Evolutionary conservation across 805 yeast species (phyloP).

Genomic region (Starmerella bacillaris): DNA sequence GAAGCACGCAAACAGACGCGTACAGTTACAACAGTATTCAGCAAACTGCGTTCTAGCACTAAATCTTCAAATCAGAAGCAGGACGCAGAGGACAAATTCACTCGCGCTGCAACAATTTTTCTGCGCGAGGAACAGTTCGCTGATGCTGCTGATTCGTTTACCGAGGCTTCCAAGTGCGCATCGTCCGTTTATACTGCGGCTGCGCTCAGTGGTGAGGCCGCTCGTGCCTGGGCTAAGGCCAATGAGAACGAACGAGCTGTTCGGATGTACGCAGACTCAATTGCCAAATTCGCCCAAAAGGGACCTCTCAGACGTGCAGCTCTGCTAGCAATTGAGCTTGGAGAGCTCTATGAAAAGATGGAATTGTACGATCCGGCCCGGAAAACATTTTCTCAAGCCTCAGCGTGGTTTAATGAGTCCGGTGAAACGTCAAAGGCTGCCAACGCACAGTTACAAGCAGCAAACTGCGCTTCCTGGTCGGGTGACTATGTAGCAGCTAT

Average conservation of each 20-base stretch:
- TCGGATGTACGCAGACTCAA: constrained; percentile 7
- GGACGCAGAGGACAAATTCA: constrained; percentile 10
- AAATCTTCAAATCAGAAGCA: constrained; percentile 1
- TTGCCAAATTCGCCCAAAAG: constrained; percentile 7
- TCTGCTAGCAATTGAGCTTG: constrained; percentile 9
- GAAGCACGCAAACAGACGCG: constrained; percentile 5
- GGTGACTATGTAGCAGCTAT: constrained; percentile 9
- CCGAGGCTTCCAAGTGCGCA: constrained; percentile 5
- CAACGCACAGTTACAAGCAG: constrained; percentile 9
- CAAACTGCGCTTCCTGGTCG: constrained; percentile 8
- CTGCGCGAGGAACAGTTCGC: constrained; percentile 5
- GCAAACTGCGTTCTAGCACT: constrained; percentile 3
- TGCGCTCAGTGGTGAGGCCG: constrained; percentile 9
- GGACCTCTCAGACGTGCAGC: constrained; percentile 15
- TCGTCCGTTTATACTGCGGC: constrained; percentile 8
- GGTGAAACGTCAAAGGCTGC: constrained; percentile 7
- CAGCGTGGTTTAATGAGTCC: constrained; percentile 6
- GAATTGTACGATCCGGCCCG: constrained; percentile 6
- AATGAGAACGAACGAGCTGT: constrained; percentile 8
- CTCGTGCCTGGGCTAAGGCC: constrained; percentile 8
- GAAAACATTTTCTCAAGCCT: constrained; percentile 8
- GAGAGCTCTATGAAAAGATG: constrained; percentile 8
- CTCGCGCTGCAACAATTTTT: constrained; percentile 9
- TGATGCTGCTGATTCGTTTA: constrained; percentile 11
- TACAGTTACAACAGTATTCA: constrained; percentile 1